Evolutionary conservation across 345 rosid genomes (phyloP).

Genomic region (Melaleuca quinquenervia): DNA sequence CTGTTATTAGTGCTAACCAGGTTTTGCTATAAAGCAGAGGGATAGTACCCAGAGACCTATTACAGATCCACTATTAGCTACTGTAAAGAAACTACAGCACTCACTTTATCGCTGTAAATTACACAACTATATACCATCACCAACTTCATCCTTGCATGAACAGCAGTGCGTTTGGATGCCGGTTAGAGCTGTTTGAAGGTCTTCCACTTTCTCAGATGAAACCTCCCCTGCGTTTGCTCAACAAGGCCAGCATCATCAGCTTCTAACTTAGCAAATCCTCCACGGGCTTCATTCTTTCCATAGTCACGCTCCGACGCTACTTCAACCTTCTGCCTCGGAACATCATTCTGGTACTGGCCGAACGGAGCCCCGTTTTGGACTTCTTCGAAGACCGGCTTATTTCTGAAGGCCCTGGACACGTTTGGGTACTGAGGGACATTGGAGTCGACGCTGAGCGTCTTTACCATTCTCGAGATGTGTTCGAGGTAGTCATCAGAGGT

Average conservation of each 20-base stretch:
- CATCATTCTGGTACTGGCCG: not conserved
- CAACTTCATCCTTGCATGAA: not conserved
- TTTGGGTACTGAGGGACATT: conserved; percentile 24
- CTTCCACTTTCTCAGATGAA: conserved; percentile 1
- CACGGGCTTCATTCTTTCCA: not conserved
- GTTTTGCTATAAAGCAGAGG: not conserved
- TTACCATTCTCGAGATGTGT: conserved; percentile 12
- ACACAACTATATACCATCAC: not conserved
- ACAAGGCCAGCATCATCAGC: too few relatives aligned
- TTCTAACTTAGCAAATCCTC: not conserved
- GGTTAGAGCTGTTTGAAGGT: not conserved
- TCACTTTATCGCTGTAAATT: not conserved
- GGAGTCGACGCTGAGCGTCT: conserved; percentile 4
- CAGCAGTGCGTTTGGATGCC: not conserved
- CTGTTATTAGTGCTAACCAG: not conserved
- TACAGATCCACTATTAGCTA: not conserved
- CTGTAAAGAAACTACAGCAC: not conserved
- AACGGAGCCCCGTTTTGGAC: not conserved
- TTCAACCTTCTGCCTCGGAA: not conserved
- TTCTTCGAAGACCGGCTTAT: not conserved
- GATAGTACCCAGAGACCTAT: not conserved
- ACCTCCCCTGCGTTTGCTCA: conserved; percentile 6
- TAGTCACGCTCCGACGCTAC: not conserved
- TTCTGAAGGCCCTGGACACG: conserved; percentile 17
- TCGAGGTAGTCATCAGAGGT: conserved; percentile 23